These are phyloP conservation scores for Thermomyces lanuginosus DNA, from an alignment of 2,329 filamentous ascomycete genomes.

Conservation along the genomic window DNA sequence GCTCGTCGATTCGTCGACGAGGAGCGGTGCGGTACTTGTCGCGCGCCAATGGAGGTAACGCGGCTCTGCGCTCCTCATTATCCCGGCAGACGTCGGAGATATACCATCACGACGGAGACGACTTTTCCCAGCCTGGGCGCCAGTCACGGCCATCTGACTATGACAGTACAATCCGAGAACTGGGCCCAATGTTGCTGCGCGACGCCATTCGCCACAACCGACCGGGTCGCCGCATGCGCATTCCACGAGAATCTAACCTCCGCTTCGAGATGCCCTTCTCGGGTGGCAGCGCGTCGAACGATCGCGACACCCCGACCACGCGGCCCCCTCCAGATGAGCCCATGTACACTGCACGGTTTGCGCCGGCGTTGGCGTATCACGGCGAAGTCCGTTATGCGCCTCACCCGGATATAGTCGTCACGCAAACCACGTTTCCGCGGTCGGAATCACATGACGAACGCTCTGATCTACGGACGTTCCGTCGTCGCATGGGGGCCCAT, in stretches of 20 bases:
- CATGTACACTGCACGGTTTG: constrained; percentile 30
- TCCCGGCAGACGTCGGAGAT: constrained; percentile 16
- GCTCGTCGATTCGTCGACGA: constrained; percentile 43
- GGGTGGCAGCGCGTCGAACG: constrained; percentile 8
- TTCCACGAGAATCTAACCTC: constrained; percentile 20
- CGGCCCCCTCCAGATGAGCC: no score
- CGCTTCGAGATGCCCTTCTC: constrained; percentile 16
- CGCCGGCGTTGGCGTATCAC: constrained; percentile 24
- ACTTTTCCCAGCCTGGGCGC: constrained; percentile 11
- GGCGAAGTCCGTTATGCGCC: constrained; percentile 11
- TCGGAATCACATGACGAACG: constrained; percentile 10
- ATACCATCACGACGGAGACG: constrained; percentile 12
- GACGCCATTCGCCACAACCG: constrained; percentile 20
- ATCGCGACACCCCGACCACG: constrained; percentile 8
- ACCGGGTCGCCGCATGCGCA: constrained; percentile 19
- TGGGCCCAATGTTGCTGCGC: constrained; percentile 18
- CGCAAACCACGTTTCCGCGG: no score
- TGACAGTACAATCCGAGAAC: constrained; percentile 18
- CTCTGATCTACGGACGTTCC: constrained; percentile 4
- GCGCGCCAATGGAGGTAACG: constrained; percentile 14
- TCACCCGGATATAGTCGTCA: constrained; percentile 8
- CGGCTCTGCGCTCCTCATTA: constrained; percentile 15
- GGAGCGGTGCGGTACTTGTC: constrained; percentile 20
- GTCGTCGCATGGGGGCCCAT: constrained; percentile 10
- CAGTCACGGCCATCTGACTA: constrained; percentile 15